Evolutionary conservation across 495 filamentous ascomycete genomes (phyloP), one percentile per base, ranked within the genome.

Genomic region (Lepidopterella palustris): DNA sequence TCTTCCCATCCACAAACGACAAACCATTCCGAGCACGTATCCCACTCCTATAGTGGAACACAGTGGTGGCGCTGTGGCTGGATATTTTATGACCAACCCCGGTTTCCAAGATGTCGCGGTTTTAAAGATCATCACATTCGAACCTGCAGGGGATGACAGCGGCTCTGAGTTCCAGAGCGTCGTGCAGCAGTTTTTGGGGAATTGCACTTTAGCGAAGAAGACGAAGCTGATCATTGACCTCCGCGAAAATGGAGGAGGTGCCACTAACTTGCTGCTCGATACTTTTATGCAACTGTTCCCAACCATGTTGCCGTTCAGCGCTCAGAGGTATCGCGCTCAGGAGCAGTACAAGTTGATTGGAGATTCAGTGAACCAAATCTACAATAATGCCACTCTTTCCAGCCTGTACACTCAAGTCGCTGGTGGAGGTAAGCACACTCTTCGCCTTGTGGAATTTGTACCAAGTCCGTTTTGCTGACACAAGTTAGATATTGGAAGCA

Each of bases 31-130:
- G 63, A 15, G 51, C 60, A 35, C 75, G 15, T 81, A 80, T 61
- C 78, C 80, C 6, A 58, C 69, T 11, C 72, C 80, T 3, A 67
- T 81, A 6, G 70, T 81, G 24, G 60, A 71, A 23, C 69, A 74
- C 20, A 68, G 64, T 2, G 76, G 77, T 53, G 67, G 68, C 24
- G 59, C 73, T 21, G 42, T 63, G 27, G 50, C 49, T 15, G 63
- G 63, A 0, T 63, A 63, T 29, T 66, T 62, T 39, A 39, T 66
- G 15, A 47, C 57, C 5, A 52, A 31, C 3, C n/a, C 42, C 3
- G 60, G 56, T n/a, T 66, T 59, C 23, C 23, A 58, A 5, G 52
- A 66, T 26, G 40, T 66, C 42, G 63, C 63, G 8, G 53, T 66
- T 10, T 51, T 66, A 9, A 60, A 59, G 26, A 66, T 66, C 24